These are phyloP conservation scores for Thermothelomyces thermophilus DNA, from an alignment of 2,329 filamentous ascomycete species.

Conservation along the genomic window DNA sequence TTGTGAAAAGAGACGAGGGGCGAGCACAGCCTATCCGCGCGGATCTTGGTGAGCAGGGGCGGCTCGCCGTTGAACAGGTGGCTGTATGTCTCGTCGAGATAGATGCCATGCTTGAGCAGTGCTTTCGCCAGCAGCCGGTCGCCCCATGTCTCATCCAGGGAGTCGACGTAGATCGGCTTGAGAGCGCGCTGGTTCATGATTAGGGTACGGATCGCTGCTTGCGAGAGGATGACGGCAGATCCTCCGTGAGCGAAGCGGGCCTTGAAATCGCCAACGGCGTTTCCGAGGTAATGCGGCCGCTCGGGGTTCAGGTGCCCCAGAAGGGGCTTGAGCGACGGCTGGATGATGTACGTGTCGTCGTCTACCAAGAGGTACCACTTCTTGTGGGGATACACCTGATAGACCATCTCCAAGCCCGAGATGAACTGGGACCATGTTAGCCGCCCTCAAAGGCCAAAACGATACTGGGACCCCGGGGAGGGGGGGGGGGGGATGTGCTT, in stretches of 20 bases:
- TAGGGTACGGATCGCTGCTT: slow-evolving; percentile 41
- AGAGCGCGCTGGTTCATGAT: slow-evolving; percentile 39
- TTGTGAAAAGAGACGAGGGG: slow-evolving; percentile 51
- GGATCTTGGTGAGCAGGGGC: slow-evolving; percentile 43
- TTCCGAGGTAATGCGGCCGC: slow-evolving; percentile 46
- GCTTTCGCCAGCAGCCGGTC: slow-evolving; percentile 49
- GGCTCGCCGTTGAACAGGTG: slow-evolving; percentile 51
- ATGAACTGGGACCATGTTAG: slow-evolving; percentile 38
- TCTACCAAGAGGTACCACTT: slow-evolving; percentile 55
- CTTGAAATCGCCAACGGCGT: slow-evolving; percentile 50
- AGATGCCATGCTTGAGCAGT: slow-evolving; percentile 46
- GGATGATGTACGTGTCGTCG: slow-evolving; percentile 51
- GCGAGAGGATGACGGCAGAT: slow-evolving; percentile 47
- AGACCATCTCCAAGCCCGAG: slow-evolving; percentile 47
- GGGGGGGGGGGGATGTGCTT: not conserved
- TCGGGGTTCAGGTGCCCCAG: slow-evolving; percentile 43
- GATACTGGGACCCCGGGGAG: too few relatives aligned
- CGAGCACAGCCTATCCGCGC: slow-evolving; percentile 44
- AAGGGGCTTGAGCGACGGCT: slow-evolving; percentile 41
- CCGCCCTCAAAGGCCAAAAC: not conserved
- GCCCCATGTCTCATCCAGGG: slow-evolving; percentile 47
- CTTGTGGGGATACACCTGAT: slow-evolving; percentile 44
- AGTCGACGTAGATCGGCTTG: slow-evolving; percentile 39
- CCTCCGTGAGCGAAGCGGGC: slow-evolving; percentile 52
- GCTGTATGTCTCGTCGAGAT: slow-evolving; percentile 48